These are phyloP conservation scores for Teunomyces panamensis DNA, from an alignment of 805 yeast species.

Conservation along the genomic window DNA sequence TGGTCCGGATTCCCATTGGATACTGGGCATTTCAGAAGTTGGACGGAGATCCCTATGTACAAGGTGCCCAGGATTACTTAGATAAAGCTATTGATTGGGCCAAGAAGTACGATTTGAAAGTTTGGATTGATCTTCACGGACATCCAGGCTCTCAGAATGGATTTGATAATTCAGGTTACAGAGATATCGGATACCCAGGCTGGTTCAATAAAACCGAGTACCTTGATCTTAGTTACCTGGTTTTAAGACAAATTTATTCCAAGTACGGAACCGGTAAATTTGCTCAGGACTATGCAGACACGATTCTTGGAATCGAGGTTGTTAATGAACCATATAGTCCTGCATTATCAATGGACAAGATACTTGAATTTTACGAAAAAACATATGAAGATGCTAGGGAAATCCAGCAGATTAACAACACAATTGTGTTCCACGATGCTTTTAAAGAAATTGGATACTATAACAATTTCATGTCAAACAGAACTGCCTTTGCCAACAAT, in stretches of 20 bases:
- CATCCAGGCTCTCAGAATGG: slow-evolving; percentile 87
- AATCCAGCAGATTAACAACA: slow-evolving; percentile 31
- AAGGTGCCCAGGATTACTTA: slow-evolving; percentile 63
- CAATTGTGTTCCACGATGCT: slow-evolving; percentile 64
- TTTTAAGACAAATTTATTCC: slow-evolving; percentile 29
- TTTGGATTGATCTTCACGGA: slow-evolving; percentile 78
- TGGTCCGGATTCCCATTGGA: slow-evolving; percentile 77
- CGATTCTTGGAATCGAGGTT: slow-evolving; percentile 38
- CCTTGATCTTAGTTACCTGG: slow-evolving; percentile 28
- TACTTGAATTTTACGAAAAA: slow-evolving; percentile 26
- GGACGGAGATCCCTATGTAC: slow-evolving; percentile 59
- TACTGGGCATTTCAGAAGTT: slow-evolving; percentile 69
- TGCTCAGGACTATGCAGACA: slow-evolving; percentile 23
- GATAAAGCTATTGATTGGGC: slow-evolving; percentile 71
- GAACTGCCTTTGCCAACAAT: slow-evolving; percentile 11
- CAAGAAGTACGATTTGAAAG: slow-evolving; percentile 53
- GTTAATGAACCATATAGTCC: slow-evolving; percentile 40
- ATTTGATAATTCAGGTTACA: slow-evolving; percentile 74
- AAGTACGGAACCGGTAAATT: slow-evolving; percentile 33
- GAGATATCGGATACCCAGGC: slow-evolving; percentile 42
- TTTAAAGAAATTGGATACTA: slow-evolving; percentile 55
- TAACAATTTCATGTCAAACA: slow-evolving; percentile 41
- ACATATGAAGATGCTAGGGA: slow-evolving; percentile 33
- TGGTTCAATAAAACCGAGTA: slow-evolving; percentile 31
- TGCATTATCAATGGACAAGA: slow-evolving; percentile 16